Base-by-base conservation (phyloP, 2,329 filamentous ascomycete species). In the Xylariaceae sp. region DNA sequence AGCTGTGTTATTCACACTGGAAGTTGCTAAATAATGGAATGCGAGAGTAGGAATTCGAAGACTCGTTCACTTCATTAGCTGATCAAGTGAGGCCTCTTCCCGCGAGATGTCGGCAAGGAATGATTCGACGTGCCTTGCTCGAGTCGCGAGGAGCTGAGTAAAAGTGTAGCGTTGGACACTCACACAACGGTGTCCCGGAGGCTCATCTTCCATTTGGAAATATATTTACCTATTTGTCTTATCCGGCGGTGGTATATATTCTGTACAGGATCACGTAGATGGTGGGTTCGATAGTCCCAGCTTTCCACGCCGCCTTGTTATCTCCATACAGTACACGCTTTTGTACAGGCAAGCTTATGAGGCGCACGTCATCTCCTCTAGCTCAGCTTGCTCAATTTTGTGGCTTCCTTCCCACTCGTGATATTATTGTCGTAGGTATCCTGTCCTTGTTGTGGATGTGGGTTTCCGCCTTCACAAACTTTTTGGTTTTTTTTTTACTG, bases 401-500 rank as follows among this genome's bases (percentile, higher is more conserved):
- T 37, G 21, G 18, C 34, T 43, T 22, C 40, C 30, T 26, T 32
- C 30, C 41, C 26, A 30, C 26, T 22, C 8, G 41, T 43, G 36
- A 37, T 37, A 42, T 51, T 42, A 22, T 49, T 49, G 34, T 56
- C 54, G 36, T 43, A 39, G 15, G 41, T 6, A 5, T 48, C 19
- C 16, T 39, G 19, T 16, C 5, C 34, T 19, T 9, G 8, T 46
- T 12, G 6, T 37, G 18, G 26, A 42, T 49, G 7, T 15, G 19
- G 13, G 13, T 43, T 30, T 19, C n/a, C 10, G 37, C 16, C 21
- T 40, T 10, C 10, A 21, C 37, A 19, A n/a, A n/a, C n/a, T n/a
- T 51, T 40, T 22, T 10, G 39, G 13, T 44, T 40, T 10, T 12
- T 18, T 3, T n/a, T 51, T 62, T 64, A 67, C 50, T 67, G 53